phyloP scores from a whole-genome alignment of 306 rosid species.

The Quercus suber region DNA sequence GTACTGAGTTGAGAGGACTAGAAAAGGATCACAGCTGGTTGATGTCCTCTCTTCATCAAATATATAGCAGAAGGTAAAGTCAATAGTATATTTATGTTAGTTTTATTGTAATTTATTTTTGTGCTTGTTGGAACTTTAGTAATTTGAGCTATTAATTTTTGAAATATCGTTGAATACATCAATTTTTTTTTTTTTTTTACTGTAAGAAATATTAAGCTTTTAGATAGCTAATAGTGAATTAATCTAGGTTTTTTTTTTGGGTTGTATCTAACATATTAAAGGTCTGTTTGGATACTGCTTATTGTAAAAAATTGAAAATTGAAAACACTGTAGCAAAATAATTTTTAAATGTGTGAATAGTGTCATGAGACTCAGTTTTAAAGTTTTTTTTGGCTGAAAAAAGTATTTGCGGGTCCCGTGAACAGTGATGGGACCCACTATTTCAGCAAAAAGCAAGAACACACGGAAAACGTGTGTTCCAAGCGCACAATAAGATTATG shows the following conservation, averaged over 20 bases:
- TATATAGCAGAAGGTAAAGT: constrained; percentile 85
- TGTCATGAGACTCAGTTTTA: too few species aligned
- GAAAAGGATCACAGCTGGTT: constrained; percentile 89
- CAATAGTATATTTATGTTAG: neutral
- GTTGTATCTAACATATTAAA: neutral
- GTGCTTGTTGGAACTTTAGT: neutral
- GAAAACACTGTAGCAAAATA: too few species aligned
- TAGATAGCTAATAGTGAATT: neutral
- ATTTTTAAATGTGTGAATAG: too few species aligned
- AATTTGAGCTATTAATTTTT: neutral
- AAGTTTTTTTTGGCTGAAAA: too few species aligned
- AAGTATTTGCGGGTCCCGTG: too few species aligned
- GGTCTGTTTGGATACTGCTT: too few species aligned
- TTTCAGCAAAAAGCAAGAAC: too few species aligned
- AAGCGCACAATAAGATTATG: neutral
- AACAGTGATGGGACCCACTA: too few species aligned
- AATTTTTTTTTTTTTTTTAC: neutral
- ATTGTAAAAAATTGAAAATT: too few species aligned
- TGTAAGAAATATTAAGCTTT: neutral
- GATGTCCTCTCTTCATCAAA: constrained; percentile 88
- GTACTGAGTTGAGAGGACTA: constrained; percentile 36
- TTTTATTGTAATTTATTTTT: constrained; percentile 14
- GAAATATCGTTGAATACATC: neutral
- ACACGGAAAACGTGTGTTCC: too few species aligned
- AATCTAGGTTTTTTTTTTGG: neutral